Base-by-base conservation (phyloP, 331 rosid species). In the Spiraea crenata region DNA sequence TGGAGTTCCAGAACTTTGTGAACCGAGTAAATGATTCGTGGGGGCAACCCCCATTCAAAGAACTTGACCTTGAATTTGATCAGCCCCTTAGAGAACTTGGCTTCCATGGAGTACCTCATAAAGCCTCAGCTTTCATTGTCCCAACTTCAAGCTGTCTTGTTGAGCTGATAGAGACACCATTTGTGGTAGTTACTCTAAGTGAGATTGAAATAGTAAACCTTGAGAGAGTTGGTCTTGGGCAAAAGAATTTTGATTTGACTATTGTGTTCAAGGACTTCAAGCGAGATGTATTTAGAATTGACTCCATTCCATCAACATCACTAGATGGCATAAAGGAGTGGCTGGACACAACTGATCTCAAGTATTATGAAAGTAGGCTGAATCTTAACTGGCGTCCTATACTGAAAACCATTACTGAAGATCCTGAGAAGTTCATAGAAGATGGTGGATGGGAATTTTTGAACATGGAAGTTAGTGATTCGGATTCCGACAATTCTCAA, bases 71-170 rank as follows among this genome's bases (percentile, higher is more conserved):
- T n/a, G 96, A 90, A 80, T 90, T 90, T 82, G 96, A 90, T 84
- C 93, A 87, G 76, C 96, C 96, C 59, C 81, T 88, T 31, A 86
- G 95, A 76, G 96, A 90, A 82, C 96, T 90, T 76, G 96, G 96
- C 74, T 90, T 90, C 79, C 89, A 85, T 51, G 96, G 96, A 59
- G 96, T 90, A 41, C 96, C 96, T 41, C 87, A 85, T 69, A 90
- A 90, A 76, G 85, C 96, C n/a, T 88, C 92, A 2, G 90, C 85
- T 45, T 90, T 81, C 81, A 88, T 90, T 47, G 93, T 90, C 72
- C 93, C 96, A 34, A 88, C 96, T 72, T 90, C 93, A 62, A 83
- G 83, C 66, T 90, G 96, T 77, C 90, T 90, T 64, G 93, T 90
- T 61, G 96, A 90, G 79, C 83, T 90, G 77, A 80, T 90, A 58